phyloP scores from a whole-genome alignment of 352 stramenopile species.

The Pythium plurisporium region DNA sequence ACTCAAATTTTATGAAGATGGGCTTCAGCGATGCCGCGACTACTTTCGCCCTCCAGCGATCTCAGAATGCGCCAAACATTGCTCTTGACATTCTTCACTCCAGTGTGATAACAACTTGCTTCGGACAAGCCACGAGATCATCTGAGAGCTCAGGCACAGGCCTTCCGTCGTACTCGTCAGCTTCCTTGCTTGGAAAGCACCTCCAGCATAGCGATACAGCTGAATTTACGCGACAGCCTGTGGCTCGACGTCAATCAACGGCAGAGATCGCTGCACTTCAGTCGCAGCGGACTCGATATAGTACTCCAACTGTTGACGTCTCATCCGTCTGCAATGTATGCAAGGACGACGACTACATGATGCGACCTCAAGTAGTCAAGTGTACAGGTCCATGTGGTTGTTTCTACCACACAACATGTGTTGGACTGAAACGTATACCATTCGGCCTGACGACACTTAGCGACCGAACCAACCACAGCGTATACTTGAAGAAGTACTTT shows the following conservation, averaged over 20 bases:
- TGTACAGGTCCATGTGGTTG: conserved; percentile 46
- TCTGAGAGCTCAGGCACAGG: conserved; percentile 3
- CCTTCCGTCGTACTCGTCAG: conserved; percentile 7
- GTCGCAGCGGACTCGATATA: conserved; percentile 52
- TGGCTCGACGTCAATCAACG: conserved; percentile 47
- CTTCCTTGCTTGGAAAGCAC: conserved; percentile 14
- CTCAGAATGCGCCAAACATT: conserved; percentile 70
- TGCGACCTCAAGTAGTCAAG: conserved; percentile 61
- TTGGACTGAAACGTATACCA: conserved; percentile 70
- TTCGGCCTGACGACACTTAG: conserved; percentile 81
- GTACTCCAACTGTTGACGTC: conserved; percentile 25
- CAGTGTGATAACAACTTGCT: conserved; percentile 49
- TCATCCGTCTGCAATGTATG: conserved; percentile 44
- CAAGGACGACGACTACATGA: conserved; percentile 83
- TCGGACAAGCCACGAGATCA: conserved; percentile 17
- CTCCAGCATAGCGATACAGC: not conserved
- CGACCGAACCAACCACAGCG: conserved; percentile 70
- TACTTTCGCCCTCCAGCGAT: conserved; percentile 75
- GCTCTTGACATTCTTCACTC: conserved; percentile 74
- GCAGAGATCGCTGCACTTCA: conserved; percentile 74
- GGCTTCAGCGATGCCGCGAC: conserved; percentile 66
- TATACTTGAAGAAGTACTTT: conserved; percentile 86
- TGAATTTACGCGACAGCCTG: not conserved
- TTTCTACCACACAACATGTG: conserved; percentile 74
- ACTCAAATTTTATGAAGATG: conserved; percentile 81